These are phyloP conservation scores for Blastobotrys petasosporus DNA, from an alignment of 1,139 yeast species.

Conservation along the genomic window DNA sequence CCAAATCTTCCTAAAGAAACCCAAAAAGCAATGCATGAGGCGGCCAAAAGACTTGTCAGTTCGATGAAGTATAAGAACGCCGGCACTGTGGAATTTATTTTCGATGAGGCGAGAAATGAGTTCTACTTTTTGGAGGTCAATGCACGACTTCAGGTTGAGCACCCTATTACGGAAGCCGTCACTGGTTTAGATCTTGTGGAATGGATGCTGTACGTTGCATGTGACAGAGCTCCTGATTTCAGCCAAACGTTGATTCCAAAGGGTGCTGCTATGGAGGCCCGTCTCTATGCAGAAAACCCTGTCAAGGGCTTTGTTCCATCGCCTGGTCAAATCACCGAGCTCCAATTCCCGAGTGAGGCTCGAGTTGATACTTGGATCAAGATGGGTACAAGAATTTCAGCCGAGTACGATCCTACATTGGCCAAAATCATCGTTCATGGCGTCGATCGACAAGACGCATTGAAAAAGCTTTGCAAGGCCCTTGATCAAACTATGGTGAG, in stretches of 20 bases:
- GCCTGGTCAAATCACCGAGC: constrained; percentile 89
- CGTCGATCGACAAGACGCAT: constrained; percentile 76
- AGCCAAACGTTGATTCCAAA: constrained; percentile 43
- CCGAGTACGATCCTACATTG: constrained; percentile 93
- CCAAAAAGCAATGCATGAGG: constrained; percentile 65
- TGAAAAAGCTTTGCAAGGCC: constrained; percentile 69
- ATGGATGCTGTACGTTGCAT: constrained; percentile 93
- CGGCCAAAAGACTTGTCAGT: constrained; percentile 77
- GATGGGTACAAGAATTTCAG: constrained; percentile 83
- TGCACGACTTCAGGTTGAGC: constrained; percentile 95
- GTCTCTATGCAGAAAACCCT: constrained; percentile 95
- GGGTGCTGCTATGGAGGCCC: constrained; percentile 95
- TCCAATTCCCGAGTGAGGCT: constrained; percentile 71
- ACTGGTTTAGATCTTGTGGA: constrained; percentile 93
- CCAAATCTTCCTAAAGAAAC: constrained; percentile 83
- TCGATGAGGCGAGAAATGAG: constrained; percentile 76
- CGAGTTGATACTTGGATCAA: constrained; percentile 92
- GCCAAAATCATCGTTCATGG: constrained; percentile 97
- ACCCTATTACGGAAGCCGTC: constrained; percentile 92
- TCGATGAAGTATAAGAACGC: constrained; percentile 89
- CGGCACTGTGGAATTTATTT: constrained; percentile 94
- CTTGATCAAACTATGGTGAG: constrained; percentile 77
- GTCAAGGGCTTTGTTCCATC: constrained; percentile 92
- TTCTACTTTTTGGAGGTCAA: constrained; percentile 94
- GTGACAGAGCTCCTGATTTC: constrained; percentile 79